A percentile compares a stretch with the other conserved stretches of the same genome.
Conservation (phyloP, 108 stramenopile genomes). For the Cyclotella kingstonii region DNA sequence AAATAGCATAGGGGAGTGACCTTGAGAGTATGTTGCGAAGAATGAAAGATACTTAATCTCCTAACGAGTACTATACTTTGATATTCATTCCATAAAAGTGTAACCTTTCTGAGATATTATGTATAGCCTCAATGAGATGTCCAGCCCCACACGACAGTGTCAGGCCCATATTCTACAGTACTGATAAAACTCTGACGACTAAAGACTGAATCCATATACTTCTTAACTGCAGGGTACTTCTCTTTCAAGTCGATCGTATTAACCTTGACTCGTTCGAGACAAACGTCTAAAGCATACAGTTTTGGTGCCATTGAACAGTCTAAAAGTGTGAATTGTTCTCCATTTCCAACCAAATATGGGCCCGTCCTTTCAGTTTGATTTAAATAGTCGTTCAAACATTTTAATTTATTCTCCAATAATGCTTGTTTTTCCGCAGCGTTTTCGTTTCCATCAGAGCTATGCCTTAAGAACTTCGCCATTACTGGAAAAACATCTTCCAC, state of each 20-base stretch:
- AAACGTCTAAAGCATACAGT: conserved; percentile 71
- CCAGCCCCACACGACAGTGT: conserved; percentile 85
- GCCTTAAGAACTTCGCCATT: conserved; percentile 72
- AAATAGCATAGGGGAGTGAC: too few relatives aligned
- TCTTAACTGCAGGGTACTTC: conserved; percentile 51
- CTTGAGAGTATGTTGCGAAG: too few relatives aligned
- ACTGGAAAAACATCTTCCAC: conserved; percentile 79
- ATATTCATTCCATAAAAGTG: too few relatives aligned
- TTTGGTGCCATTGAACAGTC: conserved; percentile 81
- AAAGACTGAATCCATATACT: conserved; percentile 63
- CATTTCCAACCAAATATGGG: conserved; percentile 57
- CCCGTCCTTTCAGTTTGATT: conserved; percentile 20
- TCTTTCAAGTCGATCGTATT: conserved; percentile 43
- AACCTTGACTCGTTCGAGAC: conserved; percentile 56
- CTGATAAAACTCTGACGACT: conserved; percentile 57
- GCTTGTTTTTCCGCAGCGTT: conserved; percentile 43
- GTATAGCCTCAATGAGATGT: conserved; percentile 27
- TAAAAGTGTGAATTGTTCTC: conserved; percentile 55
- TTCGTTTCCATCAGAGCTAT: conserved; percentile 63
- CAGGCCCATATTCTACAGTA: conserved; percentile 64
- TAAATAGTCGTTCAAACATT: conserved; percentile 55
- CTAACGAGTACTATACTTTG: too few relatives aligned
- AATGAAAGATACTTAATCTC: too few relatives aligned
- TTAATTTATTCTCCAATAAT: conserved; percentile 42
- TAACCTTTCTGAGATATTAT: too few relatives aligned